Conservation (phyloP, 257 asterid species). For the Scutellaria baicalensis region DNA sequence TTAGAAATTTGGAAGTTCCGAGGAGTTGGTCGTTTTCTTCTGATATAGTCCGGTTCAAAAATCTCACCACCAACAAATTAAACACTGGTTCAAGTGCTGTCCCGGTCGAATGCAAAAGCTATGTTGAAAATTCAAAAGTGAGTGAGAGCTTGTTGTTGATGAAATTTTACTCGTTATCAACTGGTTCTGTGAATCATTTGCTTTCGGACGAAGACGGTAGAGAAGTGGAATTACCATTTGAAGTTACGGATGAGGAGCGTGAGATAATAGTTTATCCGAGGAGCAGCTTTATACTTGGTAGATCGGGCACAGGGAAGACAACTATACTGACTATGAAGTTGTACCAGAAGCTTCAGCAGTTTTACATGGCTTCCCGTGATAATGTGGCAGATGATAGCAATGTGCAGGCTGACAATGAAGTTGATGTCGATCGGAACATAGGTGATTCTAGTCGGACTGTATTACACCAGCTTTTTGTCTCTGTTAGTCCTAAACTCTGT, state of each 20-base stretch:
- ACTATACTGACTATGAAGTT: constrained; percentile 60
- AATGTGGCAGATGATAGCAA: neutral
- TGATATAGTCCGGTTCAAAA: constrained; percentile 33
- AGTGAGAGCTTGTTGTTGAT: constrained; percentile 56
- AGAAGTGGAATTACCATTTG: constrained; percentile 58
- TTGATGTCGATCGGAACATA: neutral
- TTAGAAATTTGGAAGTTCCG: constrained; percentile 54
- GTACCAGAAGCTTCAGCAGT: constrained; percentile 41
- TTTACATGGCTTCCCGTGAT: constrained; percentile 28
- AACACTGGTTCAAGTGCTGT: constrained; percentile 14
- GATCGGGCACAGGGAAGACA: constrained; percentile 75
- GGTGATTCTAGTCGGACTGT: neutral
- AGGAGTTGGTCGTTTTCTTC: constrained; percentile 37
- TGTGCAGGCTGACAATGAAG: neutral
- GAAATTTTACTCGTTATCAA: constrained; percentile 60
- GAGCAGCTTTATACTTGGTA: constrained; percentile 58
- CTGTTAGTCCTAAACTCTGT: constrained; percentile 62
- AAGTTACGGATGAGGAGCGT: constrained; percentile 60
- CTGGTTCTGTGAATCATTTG: constrained; percentile 42
- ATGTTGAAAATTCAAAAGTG: constrained; percentile 51
- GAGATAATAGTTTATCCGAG: constrained; percentile 38
- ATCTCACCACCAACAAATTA: neutral
- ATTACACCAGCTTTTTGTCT: constrained; percentile 50
- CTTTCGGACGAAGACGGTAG: constrained; percentile 37
- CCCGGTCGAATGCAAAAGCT: constrained; percentile 20